Base-by-base conservation (phyloP, 2,329 filamentous ascomycete species). In the Penicillium olsonii region DNA sequence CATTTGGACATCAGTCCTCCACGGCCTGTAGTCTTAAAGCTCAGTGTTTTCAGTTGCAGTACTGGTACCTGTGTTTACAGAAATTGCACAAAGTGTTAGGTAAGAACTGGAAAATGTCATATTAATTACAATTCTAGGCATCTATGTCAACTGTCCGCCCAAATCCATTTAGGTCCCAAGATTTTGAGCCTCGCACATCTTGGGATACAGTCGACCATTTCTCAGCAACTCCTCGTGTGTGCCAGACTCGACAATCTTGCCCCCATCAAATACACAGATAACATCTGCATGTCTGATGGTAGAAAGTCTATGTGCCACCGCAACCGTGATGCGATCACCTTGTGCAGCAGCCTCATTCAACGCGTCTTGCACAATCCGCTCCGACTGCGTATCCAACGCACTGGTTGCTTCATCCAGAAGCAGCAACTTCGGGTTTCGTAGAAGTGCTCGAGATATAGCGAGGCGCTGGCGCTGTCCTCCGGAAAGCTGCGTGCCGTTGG, bases 331-430 rank as follows among this genome's bases (percentile, higher is more conserved):
- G 39, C 57, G 54, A 19, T 59, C 52, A 58, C 54, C 59, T 67
- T 68, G n/a, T 5, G 44, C 52, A 19, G 43, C 52, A 3, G 56
- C 56, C 27, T 53, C 63, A 87, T 95, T 87, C 1, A 96, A 78
- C 11, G 92, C 90, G 33, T 86, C 85, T 68, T 96, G 91, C 1
- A 96, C 90, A 11, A 92, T 84, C 44, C 87, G 87, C 70, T 96
- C 92, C 0, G 88, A 90, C 63, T 90, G 88, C 6, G 90, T 92
- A 65, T 96, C 92, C 0, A 96, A 78, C 4, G 90, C 89, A 24
- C 87, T 90, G 0, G 92, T 96, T 1, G 92, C 92, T 70, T 96
- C 92, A 55, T 96, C 92, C 4, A 96, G 83, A 0, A 96, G 81
- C 1, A 96, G 79, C 62, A 96, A 78, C 73, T 87, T 89, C 0